Conservation (phyloP, 1,139 yeast genomes). For the Candida glucosophila region DNA sequence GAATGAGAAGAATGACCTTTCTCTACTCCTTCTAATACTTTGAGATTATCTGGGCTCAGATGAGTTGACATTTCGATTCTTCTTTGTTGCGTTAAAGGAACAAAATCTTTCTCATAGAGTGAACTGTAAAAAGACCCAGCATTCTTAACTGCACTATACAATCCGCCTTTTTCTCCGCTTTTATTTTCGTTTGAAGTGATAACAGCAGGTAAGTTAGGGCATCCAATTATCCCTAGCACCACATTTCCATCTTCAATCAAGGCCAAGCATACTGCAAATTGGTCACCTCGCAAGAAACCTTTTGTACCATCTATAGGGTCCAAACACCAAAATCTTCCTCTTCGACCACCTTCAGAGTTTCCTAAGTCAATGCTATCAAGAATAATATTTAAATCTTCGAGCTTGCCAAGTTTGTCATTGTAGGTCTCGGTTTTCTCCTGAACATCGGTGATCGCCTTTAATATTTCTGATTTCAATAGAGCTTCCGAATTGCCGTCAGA, state of each 20-base stretch:
- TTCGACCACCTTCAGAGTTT: conserved; percentile 62
- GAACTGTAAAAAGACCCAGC: conserved; percentile 62
- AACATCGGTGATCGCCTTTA: conserved; percentile 39
- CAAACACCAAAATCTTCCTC: conserved; percentile 89
- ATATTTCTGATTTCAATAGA: conserved; percentile 33
- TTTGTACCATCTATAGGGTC: conserved; percentile 99
- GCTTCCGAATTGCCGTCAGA: conserved; percentile 31
- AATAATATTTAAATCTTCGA: conserved; percentile 41
- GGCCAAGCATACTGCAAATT: conserved; percentile 92
- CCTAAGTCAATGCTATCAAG: conserved; percentile 71
- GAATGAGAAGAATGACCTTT: conserved; percentile 91
- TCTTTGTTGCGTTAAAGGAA: conserved; percentile 30
- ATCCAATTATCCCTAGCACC: conserved; percentile 87
- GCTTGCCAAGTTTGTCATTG: conserved; percentile 26
- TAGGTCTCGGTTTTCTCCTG: conserved; percentile 25
- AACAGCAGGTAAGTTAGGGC: conserved; percentile 74
- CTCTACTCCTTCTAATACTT: conserved; percentile 94
- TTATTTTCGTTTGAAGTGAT: conserved; percentile 30
- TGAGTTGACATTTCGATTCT: conserved; percentile 36
- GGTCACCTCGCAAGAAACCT: conserved; percentile 93
- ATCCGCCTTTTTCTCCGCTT: conserved; percentile 47
- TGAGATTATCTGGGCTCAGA: conserved; percentile 37
- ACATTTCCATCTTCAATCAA: conserved; percentile 79
- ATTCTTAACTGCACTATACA: conserved; percentile 70
- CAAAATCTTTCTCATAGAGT: conserved; percentile 24